Evolutionary conservation across 495 filamentous ascomycete genomes (phyloP).

Genomic region (Cudoniella acicularis): DNA sequence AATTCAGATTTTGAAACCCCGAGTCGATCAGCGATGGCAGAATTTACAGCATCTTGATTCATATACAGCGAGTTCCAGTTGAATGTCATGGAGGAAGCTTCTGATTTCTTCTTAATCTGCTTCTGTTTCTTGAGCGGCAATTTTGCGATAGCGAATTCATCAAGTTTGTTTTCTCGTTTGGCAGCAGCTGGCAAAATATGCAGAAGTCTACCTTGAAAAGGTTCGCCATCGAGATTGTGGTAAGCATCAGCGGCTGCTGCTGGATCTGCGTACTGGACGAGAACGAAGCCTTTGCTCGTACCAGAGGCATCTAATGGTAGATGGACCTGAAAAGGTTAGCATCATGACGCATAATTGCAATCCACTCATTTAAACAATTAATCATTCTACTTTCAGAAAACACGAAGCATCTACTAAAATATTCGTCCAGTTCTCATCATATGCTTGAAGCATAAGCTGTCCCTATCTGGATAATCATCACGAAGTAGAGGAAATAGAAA

Average conservation of each 20-base stretch:
- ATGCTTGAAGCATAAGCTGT: conserved; percentile 82
- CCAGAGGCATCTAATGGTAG: conserved; percentile 67
- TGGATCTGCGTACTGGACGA: conserved; percentile 69
- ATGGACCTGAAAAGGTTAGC: conserved; percentile 63
- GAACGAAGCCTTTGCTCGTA: conserved; percentile 80
- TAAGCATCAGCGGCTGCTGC: conserved; percentile 74
- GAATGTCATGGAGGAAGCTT: conserved; percentile 72
- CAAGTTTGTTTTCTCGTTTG: conserved; percentile 75
- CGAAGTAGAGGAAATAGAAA: conserved; percentile 37
- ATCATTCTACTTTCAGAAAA: conserved; percentile 26
- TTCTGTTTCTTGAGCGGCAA: conserved; percentile 92
- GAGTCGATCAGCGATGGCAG: conserved; percentile 79
- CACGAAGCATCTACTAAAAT: conserved; percentile 64
- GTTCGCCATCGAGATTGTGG: conserved; percentile 67
- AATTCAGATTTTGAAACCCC: conserved; percentile 87
- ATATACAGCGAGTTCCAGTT: conserved; percentile 98
- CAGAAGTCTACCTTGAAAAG: conserved; percentile 86
- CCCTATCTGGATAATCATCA: conserved; percentile 99
- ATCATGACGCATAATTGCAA: conserved; percentile 1
- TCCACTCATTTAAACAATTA: conserved; percentile 21
- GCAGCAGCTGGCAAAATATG: conserved; percentile 80
- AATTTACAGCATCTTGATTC: conserved; percentile 95
- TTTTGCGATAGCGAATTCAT: conserved; percentile 83
- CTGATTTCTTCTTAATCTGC: conserved; percentile 75
- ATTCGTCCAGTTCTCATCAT: conserved; percentile 57